These are phyloP conservation scores for Fusarium pseudonygamai DNA, from an alignment of 2,329 filamentous ascomycete genomes.

Conservation along the genomic window DNA sequence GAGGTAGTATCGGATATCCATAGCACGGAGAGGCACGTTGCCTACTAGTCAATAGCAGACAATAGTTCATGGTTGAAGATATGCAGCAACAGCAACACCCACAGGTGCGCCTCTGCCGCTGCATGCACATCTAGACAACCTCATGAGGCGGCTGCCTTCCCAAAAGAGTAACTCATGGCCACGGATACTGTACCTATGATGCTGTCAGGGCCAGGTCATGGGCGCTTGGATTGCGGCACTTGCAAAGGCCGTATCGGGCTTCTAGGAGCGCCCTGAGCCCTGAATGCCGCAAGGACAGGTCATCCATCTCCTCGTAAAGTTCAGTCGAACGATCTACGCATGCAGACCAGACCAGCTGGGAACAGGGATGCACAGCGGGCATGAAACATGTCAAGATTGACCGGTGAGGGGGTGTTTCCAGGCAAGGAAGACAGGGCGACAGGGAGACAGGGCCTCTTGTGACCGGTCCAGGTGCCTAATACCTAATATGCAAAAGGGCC, in stretches of 20 bases:
- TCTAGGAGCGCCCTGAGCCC: constrained; percentile 3
- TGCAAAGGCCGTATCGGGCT: constrained; percentile 7
- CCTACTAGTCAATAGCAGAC: not conserved
- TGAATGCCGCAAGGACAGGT: constrained; percentile 15
- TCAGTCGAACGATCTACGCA: constrained; percentile 28
- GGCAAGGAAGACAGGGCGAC: constrained; percentile 4
- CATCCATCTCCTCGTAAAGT: constrained; percentile 14
- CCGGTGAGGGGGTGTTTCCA: constrained; percentile 29
- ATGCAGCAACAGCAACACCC: not conserved
- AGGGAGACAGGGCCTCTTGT: constrained; percentile 24
- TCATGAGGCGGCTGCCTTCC: not conserved
- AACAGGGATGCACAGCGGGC: constrained; percentile 25
- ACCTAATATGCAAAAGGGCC: constrained; percentile 11
- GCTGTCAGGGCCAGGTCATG: constrained; percentile 19
- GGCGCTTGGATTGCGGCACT: constrained; percentile 14
- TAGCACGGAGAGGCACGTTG: not conserved
- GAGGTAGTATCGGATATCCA: not conserved
- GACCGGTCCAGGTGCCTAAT: constrained; percentile 16
- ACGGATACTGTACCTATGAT: not conserved
- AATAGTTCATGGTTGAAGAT: constrained; percentile 11
- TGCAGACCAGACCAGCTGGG: constrained; percentile 6
- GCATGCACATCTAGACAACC: constrained; percentile 9
- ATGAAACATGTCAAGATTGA: constrained; percentile 36
- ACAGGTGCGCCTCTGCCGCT: constrained; percentile 18
- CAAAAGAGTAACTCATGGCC: not conserved